Evolutionary conservation across 345 rosid species (phyloP), one percentile per base, ranked within the genome.

Genomic region (Brassica incana): DNA sequence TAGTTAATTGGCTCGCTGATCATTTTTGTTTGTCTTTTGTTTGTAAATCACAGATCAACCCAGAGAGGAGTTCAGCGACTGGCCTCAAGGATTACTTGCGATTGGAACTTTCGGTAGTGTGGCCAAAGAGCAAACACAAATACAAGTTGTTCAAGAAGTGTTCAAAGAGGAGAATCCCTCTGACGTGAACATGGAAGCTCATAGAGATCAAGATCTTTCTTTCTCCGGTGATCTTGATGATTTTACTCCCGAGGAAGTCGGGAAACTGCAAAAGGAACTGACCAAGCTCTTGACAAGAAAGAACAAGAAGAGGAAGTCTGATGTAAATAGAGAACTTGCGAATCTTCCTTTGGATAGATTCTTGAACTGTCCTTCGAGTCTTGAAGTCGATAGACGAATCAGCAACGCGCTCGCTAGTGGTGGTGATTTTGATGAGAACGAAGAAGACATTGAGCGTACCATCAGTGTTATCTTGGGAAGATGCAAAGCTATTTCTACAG

Each of bases 361-460:
- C 78, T 91, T 95, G 27, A 95, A 95, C 61, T 95, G 99, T 78
- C 99, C 99, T 52, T 95, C 99, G 3, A 91, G 97, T 85, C 89
- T 95, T 83, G 99, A 95, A 65, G 93, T 95, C 0, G 94, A 89
- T 33, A 82, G 99, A 72, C 82, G 99, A 79, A 82, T 87, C 40
- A 88, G 96, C 65, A 82, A 79, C 65, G 74, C 84, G 23, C 18
- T 50, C 8, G n/a, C 58, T 50, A 18, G 58, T 50, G 7, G 58
- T 50, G 58, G 58, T n/a, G 87, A 86, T 36, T 69, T 71, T 50
- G 89, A 85, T 56, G 85, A 84, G 69, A 88, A 80, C 20, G 93
- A 88, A 11, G 94, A 88, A 64, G 91, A 95, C 20, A 95, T 95
- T 62, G 99, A 95, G 70, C 83, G 96, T 65, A 92, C 97, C 33